Evolutionary conservation across 352 stramenopile genomes (phyloP).

Genomic region (Thalassiosira sp.): DNA sequence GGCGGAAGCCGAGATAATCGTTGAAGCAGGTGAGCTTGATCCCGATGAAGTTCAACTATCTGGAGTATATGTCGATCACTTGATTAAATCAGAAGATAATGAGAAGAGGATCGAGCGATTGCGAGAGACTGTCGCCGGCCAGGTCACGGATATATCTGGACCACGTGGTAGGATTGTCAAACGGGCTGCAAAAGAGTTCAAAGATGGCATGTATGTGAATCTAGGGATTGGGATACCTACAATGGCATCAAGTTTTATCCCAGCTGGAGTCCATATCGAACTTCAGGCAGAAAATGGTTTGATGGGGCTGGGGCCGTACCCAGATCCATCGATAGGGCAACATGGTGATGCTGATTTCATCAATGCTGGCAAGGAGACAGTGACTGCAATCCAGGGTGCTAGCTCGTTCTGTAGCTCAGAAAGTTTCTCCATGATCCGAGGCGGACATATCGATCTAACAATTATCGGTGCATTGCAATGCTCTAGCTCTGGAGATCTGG

Average conservation of each 20-base stretch:
- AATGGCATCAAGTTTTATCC: slow-evolving; percentile 93
- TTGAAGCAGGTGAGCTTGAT: slow-evolving; percentile 91
- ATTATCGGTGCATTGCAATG: slow-evolving; percentile 95
- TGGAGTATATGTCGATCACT: slow-evolving; percentile 93
- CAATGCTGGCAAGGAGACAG: slow-evolving; percentile 96
- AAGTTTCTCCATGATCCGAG: slow-evolving; percentile 96
- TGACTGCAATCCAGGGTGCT: slow-evolving; percentile 91
- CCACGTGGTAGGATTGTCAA: slow-evolving; percentile 91
- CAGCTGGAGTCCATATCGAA: slow-evolving; percentile 91
- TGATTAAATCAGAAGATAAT: slow-evolving; percentile 88
- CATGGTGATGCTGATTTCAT: slow-evolving; percentile 94
- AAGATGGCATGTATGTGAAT: slow-evolving; percentile 97
- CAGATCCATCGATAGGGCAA: slow-evolving; percentile 87
- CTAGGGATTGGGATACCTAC: slow-evolving; percentile 94
- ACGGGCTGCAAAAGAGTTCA: slow-evolving; percentile 87
- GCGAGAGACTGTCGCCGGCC: slow-evolving; percentile 61
- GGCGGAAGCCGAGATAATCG: slow-evolving; percentile 93
- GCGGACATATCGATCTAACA: slow-evolving; percentile 93
- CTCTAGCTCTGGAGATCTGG: slow-evolving; percentile 90
- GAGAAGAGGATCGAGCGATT: slow-evolving; percentile 95
- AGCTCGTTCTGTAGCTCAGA: slow-evolving; percentile 92
- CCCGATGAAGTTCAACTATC: slow-evolving; percentile 93
- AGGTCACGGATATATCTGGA: slow-evolving; percentile 59
- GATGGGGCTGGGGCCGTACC: slow-evolving; percentile 88
- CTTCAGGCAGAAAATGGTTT: slow-evolving; percentile 96